phyloP scores from a whole-genome alignment of 2,329 filamentous ascomycete genomes.

The Phialocephala subalpina region DNA sequence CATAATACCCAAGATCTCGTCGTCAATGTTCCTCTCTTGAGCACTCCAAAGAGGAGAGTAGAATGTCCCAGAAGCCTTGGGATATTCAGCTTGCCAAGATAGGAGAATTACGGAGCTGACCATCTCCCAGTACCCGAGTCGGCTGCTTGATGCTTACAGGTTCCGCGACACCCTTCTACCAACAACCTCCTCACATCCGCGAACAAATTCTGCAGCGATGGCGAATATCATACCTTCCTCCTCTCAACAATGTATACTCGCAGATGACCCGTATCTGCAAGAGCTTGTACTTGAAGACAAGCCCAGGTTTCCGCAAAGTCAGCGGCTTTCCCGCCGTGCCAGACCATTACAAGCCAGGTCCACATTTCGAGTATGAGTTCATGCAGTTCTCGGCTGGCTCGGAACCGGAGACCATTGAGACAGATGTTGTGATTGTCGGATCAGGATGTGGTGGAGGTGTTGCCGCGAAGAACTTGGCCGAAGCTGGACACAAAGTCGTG shows the following conservation, averaged over 20 bases:
- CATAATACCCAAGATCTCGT: too few relatives aligned
- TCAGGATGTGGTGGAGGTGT: slow-evolving; percentile 89
- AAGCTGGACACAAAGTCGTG: slow-evolving; percentile 77
- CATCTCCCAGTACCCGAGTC: slow-evolving; percentile 60
- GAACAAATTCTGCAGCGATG: slow-evolving; percentile 70
- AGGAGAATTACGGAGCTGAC: not conserved
- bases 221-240: slow-evolving; percentile 62
- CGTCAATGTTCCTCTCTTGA: too few relatives aligned
- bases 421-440: slow-evolving; percentile 86
- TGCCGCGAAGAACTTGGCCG: slow-evolving; percentile 79
- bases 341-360: slow-evolving; percentile 46
- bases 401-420: slow-evolving; percentile 67
- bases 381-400: slow-evolving; percentile 37
- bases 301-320: slow-evolving; percentile 58
- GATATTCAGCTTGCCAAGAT: not conserved
- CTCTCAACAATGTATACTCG: slow-evolving; percentile 63
- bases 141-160: slow-evolving; percentile 74
- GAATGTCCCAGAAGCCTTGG: too few relatives aligned
- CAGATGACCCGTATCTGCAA: slow-evolving; percentile 62
- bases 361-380: slow-evolving; percentile 45
- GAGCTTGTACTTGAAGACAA: slow-evolving; percentile 53
- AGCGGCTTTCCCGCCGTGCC: slow-evolving; percentile 67
- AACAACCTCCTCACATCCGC: slow-evolving; percentile 66
- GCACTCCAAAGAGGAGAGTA: too few relatives aligned
- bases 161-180: slow-evolving; percentile 65